These are phyloP conservation scores for Hymenoscyphus linearis DNA, from an alignment of 2,329 filamentous ascomycete species.

Conservation along the genomic window DNA sequence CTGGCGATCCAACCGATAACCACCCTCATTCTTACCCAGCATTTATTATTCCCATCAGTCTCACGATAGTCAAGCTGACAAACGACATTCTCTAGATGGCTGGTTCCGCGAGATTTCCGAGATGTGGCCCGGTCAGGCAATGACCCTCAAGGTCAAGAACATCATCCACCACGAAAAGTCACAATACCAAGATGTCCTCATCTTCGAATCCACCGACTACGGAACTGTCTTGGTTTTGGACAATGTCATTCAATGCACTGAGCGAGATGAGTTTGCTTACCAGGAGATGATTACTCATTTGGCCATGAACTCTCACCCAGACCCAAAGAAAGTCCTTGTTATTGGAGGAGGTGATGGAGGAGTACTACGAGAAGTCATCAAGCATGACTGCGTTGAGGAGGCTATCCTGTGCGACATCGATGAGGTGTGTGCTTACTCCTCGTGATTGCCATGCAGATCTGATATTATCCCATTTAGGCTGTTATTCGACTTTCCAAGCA, in stretches of 20 bases:
- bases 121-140: slow-evolving; percentile 99
- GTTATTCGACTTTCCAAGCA: slow-evolving; percentile 98
- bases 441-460: slow-evolving; percentile 11
- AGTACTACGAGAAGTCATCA: slow-evolving; percentile 96
- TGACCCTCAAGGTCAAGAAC: slow-evolving; percentile 97
- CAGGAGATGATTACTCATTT: slow-evolving; percentile 99
- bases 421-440: slow-evolving; percentile 52
- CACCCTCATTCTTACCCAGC: slow-evolving; percentile 8
- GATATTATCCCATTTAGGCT: slow-evolving; percentile 46
- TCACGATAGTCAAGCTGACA: slow-evolving; percentile 14
- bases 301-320: slow-evolving; percentile 96
- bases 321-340: slow-evolving; percentile 97
- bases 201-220: slow-evolving; percentile 97
- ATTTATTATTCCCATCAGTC: slow-evolving; percentile 8
- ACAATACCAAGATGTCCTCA: slow-evolving; percentile 97
- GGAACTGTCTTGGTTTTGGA: slow-evolving; percentile 94
- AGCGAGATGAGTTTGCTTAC: slow-evolving; percentile 98
- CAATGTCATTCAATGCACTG: slow-evolving; percentile 98
- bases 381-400: slow-evolving; percentile 96
- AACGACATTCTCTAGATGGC: slow-evolving; percentile 64
- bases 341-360: slow-evolving; percentile 97
- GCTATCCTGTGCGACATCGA: slow-evolving; percentile 98
- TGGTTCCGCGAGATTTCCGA: slow-evolving; percentile 99
- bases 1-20: not conserved
- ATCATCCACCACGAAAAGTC: slow-evolving; percentile 98